Percentiles rank a stretch among this genome's conserved stretches.
Conservation (phyloP, 2,329 filamentous ascomycete genomes). For the Penicillium freii region DNA sequence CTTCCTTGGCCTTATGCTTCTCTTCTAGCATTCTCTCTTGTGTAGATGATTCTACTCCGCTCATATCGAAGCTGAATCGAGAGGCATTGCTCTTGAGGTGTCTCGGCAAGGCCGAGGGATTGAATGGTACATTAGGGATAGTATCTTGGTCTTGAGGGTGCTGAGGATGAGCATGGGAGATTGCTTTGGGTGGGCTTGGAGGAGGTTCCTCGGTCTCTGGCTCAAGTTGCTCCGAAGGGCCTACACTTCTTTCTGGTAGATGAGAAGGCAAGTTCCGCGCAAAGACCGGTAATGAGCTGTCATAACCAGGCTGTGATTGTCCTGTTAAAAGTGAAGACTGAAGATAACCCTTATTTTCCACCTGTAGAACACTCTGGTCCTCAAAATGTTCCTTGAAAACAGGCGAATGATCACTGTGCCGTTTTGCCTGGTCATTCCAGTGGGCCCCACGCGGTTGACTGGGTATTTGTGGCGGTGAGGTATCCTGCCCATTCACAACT, state of each 20-base stretch:
- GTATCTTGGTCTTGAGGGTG: conserved; percentile 30
- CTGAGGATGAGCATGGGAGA: conserved; percentile 12
- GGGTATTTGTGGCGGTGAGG: conserved; percentile 12
- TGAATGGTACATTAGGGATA: conserved; percentile 31
- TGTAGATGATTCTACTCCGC: conserved; percentile 55
- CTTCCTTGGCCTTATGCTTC: conserved; percentile 57
- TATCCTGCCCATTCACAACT: conserved; percentile 17
- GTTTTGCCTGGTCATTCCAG: conserved; percentile 31
- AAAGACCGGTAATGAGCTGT: conserved; percentile 43
- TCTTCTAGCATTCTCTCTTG: conserved; percentile 64
- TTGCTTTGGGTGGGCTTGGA: conserved; percentile 5
- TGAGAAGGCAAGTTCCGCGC: conserved; percentile 43
- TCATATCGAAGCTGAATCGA: conserved; percentile 65
- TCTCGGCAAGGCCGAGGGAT: conserved; percentile 41
- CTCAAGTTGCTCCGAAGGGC: conserved; percentile 8
- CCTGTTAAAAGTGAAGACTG: conserved; percentile 41
- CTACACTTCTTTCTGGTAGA: conserved; percentile 27
- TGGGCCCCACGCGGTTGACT: conserved; percentile 15
- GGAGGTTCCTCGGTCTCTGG: conserved; percentile 7
- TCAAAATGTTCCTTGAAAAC: conserved; percentile 62
- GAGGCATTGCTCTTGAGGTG: conserved; percentile 58
- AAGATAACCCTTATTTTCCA: conserved; percentile 45
- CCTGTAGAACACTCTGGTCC: conserved; percentile 42
- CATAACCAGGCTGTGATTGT: conserved; percentile 27
- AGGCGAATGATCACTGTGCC: conserved; percentile 51